Percentiles rank a stretch among this genome's conserved stretches.
phyloP scores from a whole-genome alignment of 768 basidiomycete genomes.

The Kwoniella botswanensis region DNA sequence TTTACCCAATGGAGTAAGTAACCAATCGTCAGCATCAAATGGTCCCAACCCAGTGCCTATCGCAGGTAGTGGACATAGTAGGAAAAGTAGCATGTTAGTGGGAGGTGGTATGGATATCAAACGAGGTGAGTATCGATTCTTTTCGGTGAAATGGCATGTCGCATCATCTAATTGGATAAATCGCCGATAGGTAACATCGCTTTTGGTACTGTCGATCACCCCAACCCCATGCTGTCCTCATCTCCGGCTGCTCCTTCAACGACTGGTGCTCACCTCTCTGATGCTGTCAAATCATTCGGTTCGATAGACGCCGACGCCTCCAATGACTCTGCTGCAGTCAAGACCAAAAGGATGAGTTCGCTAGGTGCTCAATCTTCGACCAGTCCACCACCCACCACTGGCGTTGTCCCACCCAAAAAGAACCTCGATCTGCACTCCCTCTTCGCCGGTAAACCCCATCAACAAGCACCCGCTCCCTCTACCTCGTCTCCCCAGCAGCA shows the following conservation, averaged over 20 bases:
- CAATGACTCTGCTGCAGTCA: slow-evolving; percentile 61
- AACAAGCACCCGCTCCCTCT: slow-evolving; percentile 17
- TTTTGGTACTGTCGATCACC: slow-evolving; percentile 89
- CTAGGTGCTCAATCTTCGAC: slow-evolving; percentile 29
- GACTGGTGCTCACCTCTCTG: slow-evolving; percentile 62
- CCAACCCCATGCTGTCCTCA: slow-evolving; percentile 74
- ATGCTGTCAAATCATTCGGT: slow-evolving; percentile 83
- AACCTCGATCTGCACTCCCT: slow-evolving; percentile 61
- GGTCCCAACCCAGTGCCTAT: slow-evolving; percentile 31
- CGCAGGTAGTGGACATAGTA: slow-evolving; percentile 64
- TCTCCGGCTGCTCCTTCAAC: slow-evolving; percentile 73
- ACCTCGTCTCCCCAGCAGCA: slow-evolving; percentile 26
- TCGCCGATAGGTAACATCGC: slow-evolving; percentile 66
- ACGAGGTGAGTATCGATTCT: slow-evolving; percentile 63
- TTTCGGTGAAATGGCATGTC: slow-evolving; percentile 14
- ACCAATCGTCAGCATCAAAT: slow-evolving; percentile 13
- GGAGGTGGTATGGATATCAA: slow-evolving; percentile 72
- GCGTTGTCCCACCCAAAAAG: slow-evolving; percentile 46
- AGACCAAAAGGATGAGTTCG: slow-evolving; percentile 26
- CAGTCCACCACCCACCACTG: slow-evolving; percentile 29
- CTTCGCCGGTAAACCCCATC: slow-evolving; percentile 53
- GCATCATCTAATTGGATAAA: slow-evolving; percentile 4
- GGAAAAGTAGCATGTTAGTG: slow-evolving; percentile 75
- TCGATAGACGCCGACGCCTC: slow-evolving; percentile 66
- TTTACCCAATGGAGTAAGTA: slow-evolving; percentile 26